A percentile compares a stretch with the other conserved stretches of the same genome.
These are phyloP conservation scores for Exsudoporus frostii DNA, from an alignment of 768 basidiomycete species.

Conservation along the genomic window DNA sequence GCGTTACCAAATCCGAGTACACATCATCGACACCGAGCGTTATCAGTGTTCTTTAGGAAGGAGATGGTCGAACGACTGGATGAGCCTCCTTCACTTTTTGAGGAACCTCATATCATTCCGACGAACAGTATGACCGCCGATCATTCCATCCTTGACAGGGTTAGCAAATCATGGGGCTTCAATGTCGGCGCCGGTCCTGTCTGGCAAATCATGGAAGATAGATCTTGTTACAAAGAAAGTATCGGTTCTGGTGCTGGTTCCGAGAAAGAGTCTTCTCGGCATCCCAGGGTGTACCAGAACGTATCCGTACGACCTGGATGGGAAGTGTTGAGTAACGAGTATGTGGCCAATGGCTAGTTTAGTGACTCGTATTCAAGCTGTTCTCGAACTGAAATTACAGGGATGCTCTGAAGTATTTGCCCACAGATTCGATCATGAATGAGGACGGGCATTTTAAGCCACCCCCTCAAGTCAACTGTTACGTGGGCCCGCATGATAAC, in stretches of 20 bases:
- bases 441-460: conserved; percentile 50
- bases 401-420: conserved; percentile 57
- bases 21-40: conserved; percentile 71
- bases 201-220: conserved; percentile 78
- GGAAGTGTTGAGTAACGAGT: conserved; percentile 48
- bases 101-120: conserved; percentile 35
- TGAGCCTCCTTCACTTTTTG: conserved; percentile 49
- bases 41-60: conserved; percentile 53
- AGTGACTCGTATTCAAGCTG: conserved; percentile 3
- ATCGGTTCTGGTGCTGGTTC: conserved; percentile 21
- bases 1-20: conserved; percentile 60
- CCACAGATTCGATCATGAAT: conserved; percentile 47
- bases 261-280: conserved; percentile 46
- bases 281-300: conserved; percentile 57
- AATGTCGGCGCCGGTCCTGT: conserved; percentile 74
- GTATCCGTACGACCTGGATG: conserved; percentile 44
- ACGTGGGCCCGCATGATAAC: conserved; percentile 58
- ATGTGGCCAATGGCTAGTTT: conserved; percentile 29
- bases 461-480: conserved; percentile 56
- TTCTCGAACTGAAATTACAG: conserved; percentile 32
- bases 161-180: conserved; percentile 69
- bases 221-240: conserved; percentile 75
- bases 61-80: conserved; percentile 58
- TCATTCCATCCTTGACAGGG: conserved; percentile 45
- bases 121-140: conserved; percentile 59